phyloP scores from a whole-genome alignment of 768 basidiomycete species.

The Boletus insuetus region DNA sequence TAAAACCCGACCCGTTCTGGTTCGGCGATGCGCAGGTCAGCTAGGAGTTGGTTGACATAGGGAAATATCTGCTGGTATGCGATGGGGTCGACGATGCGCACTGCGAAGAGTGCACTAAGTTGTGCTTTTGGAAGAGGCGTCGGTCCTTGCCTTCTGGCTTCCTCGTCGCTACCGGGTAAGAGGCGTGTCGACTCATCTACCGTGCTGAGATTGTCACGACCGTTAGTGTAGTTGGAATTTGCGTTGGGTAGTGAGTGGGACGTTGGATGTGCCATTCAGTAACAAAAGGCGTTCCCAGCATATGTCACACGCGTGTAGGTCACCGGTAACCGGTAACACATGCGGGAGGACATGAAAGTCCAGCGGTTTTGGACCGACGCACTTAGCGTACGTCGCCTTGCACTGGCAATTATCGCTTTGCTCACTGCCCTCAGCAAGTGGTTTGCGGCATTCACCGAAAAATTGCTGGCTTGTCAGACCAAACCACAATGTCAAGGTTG shows the following conservation, averaged over 20 bases:
- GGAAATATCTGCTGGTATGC: constrained; percentile 62
- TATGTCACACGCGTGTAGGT: no score
- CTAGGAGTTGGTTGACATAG: constrained; percentile 65
- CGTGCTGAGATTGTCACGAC: not conserved
- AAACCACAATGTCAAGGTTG: no score
- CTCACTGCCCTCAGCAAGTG: no score
- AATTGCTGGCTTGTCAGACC: no score
- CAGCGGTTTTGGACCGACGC: no score
- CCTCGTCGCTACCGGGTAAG: constrained; percentile 7
- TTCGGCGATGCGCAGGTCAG: constrained; percentile 49
- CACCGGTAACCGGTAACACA: no score
- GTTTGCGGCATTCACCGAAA: no score
- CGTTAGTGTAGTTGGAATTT: not conserved
- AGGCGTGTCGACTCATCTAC: constrained; percentile 17
- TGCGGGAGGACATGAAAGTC: no score
- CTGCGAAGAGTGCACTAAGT: constrained; percentile 39
- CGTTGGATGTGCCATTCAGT: not conserved
- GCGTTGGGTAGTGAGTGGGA: not conserved
- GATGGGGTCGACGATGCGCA: constrained; percentile 58
- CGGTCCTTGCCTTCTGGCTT: not conserved
- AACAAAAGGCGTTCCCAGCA: no score
- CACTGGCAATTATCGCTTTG: no score
- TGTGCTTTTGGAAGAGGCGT: constrained; percentile 42
- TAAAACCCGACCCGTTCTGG: constrained; percentile 65
- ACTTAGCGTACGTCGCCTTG: no score